Conservation (phyloP, 2,329 filamentous ascomycete species). For the Lasiodiplodia sp. region DNA sequence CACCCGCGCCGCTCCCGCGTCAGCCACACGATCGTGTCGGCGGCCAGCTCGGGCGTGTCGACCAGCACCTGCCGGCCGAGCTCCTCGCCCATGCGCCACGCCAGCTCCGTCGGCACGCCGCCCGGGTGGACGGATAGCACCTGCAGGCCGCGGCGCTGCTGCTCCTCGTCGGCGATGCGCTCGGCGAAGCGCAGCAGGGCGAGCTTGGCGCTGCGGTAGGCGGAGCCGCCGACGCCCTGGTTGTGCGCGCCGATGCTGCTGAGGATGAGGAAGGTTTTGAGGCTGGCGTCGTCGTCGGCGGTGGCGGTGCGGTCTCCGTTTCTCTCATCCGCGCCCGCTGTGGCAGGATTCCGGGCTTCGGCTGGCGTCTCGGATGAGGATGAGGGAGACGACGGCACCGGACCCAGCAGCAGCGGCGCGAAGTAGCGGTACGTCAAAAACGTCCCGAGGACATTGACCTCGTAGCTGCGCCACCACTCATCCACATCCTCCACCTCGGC, state of each 20-base stretch:
- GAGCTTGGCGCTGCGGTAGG: slow-evolving; percentile 59
- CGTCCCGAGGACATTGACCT: no score
- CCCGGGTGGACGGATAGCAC: slow-evolving; percentile 41
- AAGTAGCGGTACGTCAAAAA: no score
- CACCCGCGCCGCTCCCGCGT: slow-evolving; percentile 53
- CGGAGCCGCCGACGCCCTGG: slow-evolving; percentile 28
- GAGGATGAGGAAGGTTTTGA: no score
- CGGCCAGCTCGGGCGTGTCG: slow-evolving; percentile 25
- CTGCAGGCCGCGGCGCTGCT: slow-evolving; percentile 34
- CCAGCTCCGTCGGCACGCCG: slow-evolving; percentile 37
- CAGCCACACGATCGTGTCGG: slow-evolving; percentile 39
- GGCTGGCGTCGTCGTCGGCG: no score
- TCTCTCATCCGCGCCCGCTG: rapidly evolving
- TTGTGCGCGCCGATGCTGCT: no score
- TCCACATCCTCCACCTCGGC: no score
- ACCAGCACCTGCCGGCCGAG: slow-evolving; percentile 3
- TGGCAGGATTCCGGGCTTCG: no score
- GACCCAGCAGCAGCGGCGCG: no score
- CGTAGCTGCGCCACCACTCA: no score
- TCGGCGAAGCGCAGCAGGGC: slow-evolving; percentile 60
- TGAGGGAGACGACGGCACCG: no score
- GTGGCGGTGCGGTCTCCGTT: no score
- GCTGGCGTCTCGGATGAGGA: no score
- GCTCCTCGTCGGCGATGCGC: slow-evolving; percentile 52
- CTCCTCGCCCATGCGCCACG: slow-evolving; percentile 19